phyloP scores from a whole-genome alignment of 441 rosid species.

The Iberis amara region DNA sequence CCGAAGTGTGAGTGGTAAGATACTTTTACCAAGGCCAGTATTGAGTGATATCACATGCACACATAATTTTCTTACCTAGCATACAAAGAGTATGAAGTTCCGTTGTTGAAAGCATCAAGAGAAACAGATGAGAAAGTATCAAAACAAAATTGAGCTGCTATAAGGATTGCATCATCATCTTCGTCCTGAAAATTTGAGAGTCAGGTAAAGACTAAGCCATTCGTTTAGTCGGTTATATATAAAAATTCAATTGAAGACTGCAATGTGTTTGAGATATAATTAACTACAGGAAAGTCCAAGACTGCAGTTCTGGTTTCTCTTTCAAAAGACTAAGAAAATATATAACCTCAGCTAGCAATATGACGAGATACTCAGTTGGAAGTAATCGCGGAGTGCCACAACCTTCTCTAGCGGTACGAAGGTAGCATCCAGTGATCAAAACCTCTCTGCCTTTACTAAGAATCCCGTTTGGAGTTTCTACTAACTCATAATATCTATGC shows the following conservation, averaged over 20 bases:
- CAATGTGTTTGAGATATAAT: slow-evolving; percentile 13
- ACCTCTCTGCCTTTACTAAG: slow-evolving; percentile 83
- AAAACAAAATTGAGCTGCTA: slow-evolving; percentile 79
- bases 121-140: slow-evolving; percentile 84
- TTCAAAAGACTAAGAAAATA: slow-evolving; percentile 6
- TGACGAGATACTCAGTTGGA: slow-evolving; percentile 93
- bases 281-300: slow-evolving; percentile 15
- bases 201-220: slow-evolving; percentile 22
- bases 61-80: slow-evolving; percentile 50
- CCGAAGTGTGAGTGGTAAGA: slow-evolving; percentile 11
- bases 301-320: slow-evolving; percentile 2
- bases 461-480: slow-evolving; percentile 60
- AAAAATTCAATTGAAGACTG: background rate
- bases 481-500: slow-evolving; percentile 75
- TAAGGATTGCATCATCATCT: slow-evolving; percentile 76
- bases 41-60: slow-evolving; percentile 7
- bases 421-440: slow-evolving; percentile 84
- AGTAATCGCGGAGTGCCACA: slow-evolving; percentile 69
- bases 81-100: slow-evolving; percentile 69
- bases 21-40: slow-evolving; percentile 19
- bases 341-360: slow-evolving; percentile 76
- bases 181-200: slow-evolving; percentile 48
- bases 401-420: slow-evolving; percentile 88
- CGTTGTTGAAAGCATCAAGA: slow-evolving; percentile 45
- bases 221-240: background rate